Evolutionary conservation across 2,329 filamentous ascomycete species (phyloP).

Genomic region (Zasmidium cellare): DNA sequence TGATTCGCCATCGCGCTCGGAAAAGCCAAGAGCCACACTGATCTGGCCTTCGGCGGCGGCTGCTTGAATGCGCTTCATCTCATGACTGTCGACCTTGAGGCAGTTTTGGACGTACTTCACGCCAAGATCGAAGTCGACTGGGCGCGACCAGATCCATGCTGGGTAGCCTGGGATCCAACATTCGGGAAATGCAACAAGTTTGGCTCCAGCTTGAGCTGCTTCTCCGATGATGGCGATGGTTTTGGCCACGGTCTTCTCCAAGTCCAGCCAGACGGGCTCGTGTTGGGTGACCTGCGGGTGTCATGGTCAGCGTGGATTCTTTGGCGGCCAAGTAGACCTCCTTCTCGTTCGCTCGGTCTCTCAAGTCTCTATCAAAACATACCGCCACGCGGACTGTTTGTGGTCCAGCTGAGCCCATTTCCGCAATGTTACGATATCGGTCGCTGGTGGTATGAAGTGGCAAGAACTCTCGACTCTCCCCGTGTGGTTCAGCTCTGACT

Average conservation of each 20-base stretch:
- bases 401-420: conserved; percentile 11
- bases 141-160: conserved; percentile 46
- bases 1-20: conserved; percentile 40
- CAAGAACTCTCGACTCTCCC: no score
- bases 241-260: conserved; percentile 56
- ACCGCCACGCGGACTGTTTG: conserved; percentile 25
- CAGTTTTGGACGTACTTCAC: conserved; percentile 49
- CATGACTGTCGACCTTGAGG: conserved; percentile 39
- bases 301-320: background rate
- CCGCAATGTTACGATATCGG: conserved; percentile 4
- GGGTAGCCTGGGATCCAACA: conserved; percentile 49
- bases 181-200: conserved; percentile 54
- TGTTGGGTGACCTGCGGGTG: conserved; percentile 56
- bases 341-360: no score
- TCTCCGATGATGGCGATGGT: conserved; percentile 58
- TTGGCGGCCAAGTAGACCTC: no score
- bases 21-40: conserved; percentile 41
- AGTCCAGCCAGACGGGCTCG: conserved; percentile 62
- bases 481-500: background rate
- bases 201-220: conserved; percentile 54
- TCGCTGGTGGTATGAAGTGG: no score
- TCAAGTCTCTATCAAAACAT: background rate
- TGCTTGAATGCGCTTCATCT: conserved; percentile 46
- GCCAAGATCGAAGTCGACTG: conserved; percentile 42
- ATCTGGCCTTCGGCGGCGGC: conserved; percentile 37